Percentiles rank a stretch among this genome's conserved stretches.
These are phyloP conservation scores for Heliocybe sulcata DNA, from an alignment of 1,284 basidiomycete genomes.

Conservation along the genomic window DNA sequence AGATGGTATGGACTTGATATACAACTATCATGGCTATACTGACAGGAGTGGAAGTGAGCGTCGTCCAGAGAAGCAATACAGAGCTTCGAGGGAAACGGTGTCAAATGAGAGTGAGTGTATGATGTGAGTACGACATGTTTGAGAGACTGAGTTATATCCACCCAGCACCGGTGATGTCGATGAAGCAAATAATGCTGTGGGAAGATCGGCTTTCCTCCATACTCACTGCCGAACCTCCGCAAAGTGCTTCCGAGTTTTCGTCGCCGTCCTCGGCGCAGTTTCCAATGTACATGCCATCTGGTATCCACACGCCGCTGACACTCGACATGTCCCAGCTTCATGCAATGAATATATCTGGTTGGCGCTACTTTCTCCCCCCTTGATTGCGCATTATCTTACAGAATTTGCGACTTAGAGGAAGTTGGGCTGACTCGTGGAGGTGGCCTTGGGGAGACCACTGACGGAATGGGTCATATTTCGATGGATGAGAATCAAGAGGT, in stretches of 20 bases:
- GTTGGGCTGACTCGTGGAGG: slow-evolving; percentile 30
- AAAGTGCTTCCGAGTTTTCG: slow-evolving; percentile 6
- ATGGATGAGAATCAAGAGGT: slow-evolving; percentile 79
- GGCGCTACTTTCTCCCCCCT: slow-evolving; percentile 18
- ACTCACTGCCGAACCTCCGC: slow-evolving; percentile 18
- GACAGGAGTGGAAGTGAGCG: slow-evolving; percentile 47
- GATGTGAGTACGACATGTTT: too few relatives aligned
- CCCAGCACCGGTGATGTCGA: slow-evolving; percentile 52
- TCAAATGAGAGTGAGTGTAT: slow-evolving; percentile 46
- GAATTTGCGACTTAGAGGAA: slow-evolving; percentile 8
- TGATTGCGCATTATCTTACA: neutral
- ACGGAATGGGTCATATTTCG: slow-evolving; percentile 68
- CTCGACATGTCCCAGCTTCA: too few relatives aligned
- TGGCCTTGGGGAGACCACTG: slow-evolving; percentile 46
- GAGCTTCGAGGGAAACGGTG: slow-evolving; percentile 69
- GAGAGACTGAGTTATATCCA: slow-evolving; percentile 39
- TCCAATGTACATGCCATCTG: slow-evolving; percentile 23
- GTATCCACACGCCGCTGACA: too few relatives aligned
- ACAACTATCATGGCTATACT: slow-evolving; percentile 53
- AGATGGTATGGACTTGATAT: slow-evolving; percentile 60
- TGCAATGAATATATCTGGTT: too few relatives aligned
- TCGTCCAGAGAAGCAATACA: slow-evolving; percentile 64
- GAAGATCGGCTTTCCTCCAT: slow-evolving; percentile 60
- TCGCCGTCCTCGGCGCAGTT: slow-evolving; percentile 29
- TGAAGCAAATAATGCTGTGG: slow-evolving; percentile 44